Percentiles rank a stretch among this genome's conserved stretches.
Evolutionary conservation across 2,329 filamentous ascomycete species (phyloP).

Genomic region (Sclerotinia nivalis): DNA sequence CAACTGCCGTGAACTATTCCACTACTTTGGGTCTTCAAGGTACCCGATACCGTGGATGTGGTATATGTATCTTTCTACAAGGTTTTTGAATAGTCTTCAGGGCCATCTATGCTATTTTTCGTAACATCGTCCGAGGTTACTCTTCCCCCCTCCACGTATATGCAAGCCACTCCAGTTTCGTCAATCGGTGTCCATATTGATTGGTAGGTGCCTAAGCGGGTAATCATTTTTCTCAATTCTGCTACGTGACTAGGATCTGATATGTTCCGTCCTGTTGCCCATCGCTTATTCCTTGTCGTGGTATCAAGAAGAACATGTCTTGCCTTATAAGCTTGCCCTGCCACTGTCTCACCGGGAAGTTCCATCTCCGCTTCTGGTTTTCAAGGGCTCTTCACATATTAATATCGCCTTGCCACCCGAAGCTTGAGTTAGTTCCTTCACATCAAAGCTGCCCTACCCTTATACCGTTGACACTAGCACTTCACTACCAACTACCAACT

Average conservation of each 20-base stretch:
- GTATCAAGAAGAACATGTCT: conserved; percentile 18
- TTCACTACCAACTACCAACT: not conserved
- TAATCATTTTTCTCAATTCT: conserved; percentile 20
- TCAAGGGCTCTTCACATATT: conserved; percentile 17
- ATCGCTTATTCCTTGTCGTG: conserved; percentile 8
- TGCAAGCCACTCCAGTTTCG: conserved; percentile 23
- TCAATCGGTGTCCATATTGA: conserved; percentile 17
- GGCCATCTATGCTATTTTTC: conserved; percentile 14
- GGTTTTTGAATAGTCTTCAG: conserved; percentile 21
- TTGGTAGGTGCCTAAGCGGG: conserved; percentile 18
- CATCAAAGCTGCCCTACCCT: not conserved
- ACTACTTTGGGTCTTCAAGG: conserved; percentile 19
- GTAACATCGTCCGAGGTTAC: conserved; percentile 18
- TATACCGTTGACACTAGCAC: conserved; percentile 11
- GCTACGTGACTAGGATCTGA: conserved; percentile 18
- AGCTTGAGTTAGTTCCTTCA: conserved; percentile 2
- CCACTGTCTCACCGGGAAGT: conserved; percentile 23
- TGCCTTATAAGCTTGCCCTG: conserved; percentile 21
- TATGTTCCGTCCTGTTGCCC: conserved; percentile 12
- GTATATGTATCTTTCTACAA: conserved; percentile 22
- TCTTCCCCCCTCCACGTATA: conserved; percentile 21
- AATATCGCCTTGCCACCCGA: conserved; percentile 17
- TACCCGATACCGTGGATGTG: conserved; percentile 23
- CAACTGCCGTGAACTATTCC: conserved; percentile 22
- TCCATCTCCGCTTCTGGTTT: conserved; percentile 15